Base-by-base conservation (phyloP, 495 filamentous ascomycete species). In the Friedmanniomyces simplex region DNA sequence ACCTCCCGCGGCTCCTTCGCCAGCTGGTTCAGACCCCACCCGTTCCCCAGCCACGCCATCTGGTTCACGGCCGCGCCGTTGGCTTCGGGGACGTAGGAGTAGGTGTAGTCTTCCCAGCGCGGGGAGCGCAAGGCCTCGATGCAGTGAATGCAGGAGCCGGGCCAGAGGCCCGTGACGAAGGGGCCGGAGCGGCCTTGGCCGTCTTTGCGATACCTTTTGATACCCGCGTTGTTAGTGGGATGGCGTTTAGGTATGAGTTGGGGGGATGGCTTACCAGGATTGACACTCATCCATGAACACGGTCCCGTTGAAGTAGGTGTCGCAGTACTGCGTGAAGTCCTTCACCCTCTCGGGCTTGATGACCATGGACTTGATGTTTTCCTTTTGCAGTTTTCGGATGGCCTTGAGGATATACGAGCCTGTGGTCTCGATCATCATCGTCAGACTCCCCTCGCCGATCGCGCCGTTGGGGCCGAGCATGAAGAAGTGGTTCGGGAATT, bases 341-440 rank as follows among this genome's bases (percentile, higher is more conserved):
- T 50, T 39, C 21, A 67, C 65, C 1, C 63, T 43, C 37, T 60
- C 59, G 11, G 46, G 59, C 54, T 63, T 62, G 45, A 65, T 51
- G 8, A 47, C 47, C 59, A 67, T 67, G 28, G 48, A 55, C 25
- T 70, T 66, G 59, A 80, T 76, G 48, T 75, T 74, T 42, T 79
- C 75, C 7, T 71, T 72, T 52, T 79, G 74, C 55, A 77, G 18
- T 59, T 78, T 77, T 30, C 66, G 62, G 25, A 79, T 65, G n/a
- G 77, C 72, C 50, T 71, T 64, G 0, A 76, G 69, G 65, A 82
- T 74, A 57, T 82, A 81, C 48, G 80, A 78, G 11, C 75, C 69
- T 20, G 70, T 66, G 26, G 67, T 72, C 55, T 81, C 80, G 7
- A 78, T 68, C 30, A 75, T 55, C 25, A 74, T 61, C 24, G 75